Evolutionary conservation across 2,329 filamentous ascomycete species (phyloP), one percentile per base, ranked within the genome.

Genomic region (Monosporascus cannonballus): DNA sequence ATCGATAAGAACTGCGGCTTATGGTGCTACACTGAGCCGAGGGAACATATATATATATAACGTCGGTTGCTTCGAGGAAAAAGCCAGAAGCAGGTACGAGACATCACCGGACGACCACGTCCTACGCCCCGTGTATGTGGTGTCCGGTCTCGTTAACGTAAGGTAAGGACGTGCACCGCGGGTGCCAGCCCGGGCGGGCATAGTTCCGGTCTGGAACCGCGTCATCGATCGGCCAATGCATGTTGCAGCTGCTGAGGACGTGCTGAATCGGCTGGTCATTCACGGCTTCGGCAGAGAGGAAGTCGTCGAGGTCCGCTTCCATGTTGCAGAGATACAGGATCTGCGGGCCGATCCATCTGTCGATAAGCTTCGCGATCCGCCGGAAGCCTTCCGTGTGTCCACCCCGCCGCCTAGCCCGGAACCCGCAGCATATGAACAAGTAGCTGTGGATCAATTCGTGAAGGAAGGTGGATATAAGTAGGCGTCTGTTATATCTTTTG

Each of bases 401-500:
- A 11, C 81, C 82, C 42, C 74, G 71, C 24, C 73, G 69, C 37
- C 76, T 70, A 0, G 82, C 82, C 44, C 76, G 73, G 63, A 83
- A 79, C 4, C 83, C 83, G 59, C 81, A 84, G 49, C 71, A 73
- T 52, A 86, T 77, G 58, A 86, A 86, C 17, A 86, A 70, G 61
- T 84, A 86, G 66, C 82, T 83, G 67, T 86, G 83, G 47, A 86
- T 83, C 59, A 86, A 76, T 67, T 87, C 84, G 62, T 86, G 84
- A 47, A 87, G 62, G 56, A 87, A 85, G 0, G 83, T 84, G 6
- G 80, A 81, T 48, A 86, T 83, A 51, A 86, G 73, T 17, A 86
- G 71, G 6, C 81, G 73, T 5, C 83, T 71, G 63, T 82, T 83
- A 65, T 83, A 86, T 48, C 71, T 73, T 15, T 67, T 73, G 56